These are phyloP conservation scores for Mrakiaceae sp. DNA, from an alignment of 1,284 basidiomycete genomes.

Conservation along the genomic window DNA sequence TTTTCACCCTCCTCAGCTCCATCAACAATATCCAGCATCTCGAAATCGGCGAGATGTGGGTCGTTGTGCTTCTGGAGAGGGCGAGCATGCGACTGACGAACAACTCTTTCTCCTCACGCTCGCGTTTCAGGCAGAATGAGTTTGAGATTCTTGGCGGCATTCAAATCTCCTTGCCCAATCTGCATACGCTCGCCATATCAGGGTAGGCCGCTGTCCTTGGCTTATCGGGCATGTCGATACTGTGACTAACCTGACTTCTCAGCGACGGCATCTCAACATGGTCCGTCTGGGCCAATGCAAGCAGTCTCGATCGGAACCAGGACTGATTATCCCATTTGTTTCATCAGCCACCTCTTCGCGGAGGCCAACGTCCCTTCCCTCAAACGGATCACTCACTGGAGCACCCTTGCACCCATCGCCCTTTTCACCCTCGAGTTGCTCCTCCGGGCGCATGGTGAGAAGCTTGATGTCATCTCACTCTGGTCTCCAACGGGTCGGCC, in stretches of 20 bases:
- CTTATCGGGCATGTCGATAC: too few relatives aligned
- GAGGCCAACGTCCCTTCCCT: slow-evolving; percentile 5
- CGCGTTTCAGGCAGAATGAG: neutral
- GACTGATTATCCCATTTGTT: neutral
- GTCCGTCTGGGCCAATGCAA: neutral
- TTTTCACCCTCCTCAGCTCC: slow-evolving; percentile 1
- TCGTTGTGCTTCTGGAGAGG: neutral
- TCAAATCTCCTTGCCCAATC: slow-evolving; percentile 8
- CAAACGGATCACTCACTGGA: slow-evolving; percentile 9
- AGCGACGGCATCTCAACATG: slow-evolving; percentile 5
- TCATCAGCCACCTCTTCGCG: slow-evolving; percentile 6
- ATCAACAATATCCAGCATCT: slow-evolving; percentile 4
- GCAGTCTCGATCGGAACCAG: neutral
- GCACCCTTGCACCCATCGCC: neutral
- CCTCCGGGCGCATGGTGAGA: slow-evolving; percentile 1
- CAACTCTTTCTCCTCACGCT: neutral
- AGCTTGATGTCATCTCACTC: slow-evolving; percentile 3
- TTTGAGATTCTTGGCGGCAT: neutral
- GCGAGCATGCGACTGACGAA: too few relatives aligned
- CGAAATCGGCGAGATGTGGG: slow-evolving; percentile 13
- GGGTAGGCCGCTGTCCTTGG: neutral
- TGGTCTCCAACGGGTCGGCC: slow-evolving; percentile 4
- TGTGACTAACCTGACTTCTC: neutral
- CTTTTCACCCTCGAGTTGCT: slow-evolving; percentile 3
- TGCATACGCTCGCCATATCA: slow-evolving; percentile 14